Evolutionary conservation across 352 stramenopile species (phyloP), one percentile per base, ranked within the genome.

Genomic region (Phytophthora kernoviae): DNA sequence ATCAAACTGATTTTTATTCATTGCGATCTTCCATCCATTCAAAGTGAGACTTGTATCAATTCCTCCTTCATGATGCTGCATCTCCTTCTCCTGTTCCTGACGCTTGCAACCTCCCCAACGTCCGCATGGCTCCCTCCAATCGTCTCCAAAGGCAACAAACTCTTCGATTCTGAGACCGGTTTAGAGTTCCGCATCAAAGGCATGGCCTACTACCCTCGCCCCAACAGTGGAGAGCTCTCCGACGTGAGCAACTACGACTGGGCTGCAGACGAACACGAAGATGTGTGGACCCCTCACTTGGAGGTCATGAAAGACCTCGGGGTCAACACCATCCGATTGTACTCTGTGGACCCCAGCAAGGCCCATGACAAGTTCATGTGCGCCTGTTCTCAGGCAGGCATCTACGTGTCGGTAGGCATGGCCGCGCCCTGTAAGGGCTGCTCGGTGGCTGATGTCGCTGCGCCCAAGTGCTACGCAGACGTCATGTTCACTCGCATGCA

Each of bases 341-440:
- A 89, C 65, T 76, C 72, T 18, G 43, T 89, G 0, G 75, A 89
- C 47, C 79, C 79, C 34, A 63, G 62, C 53, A 71, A 75, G 43
- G 24, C 57, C 9, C 79, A 89, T 51, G 79, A 89, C 70, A 84
- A 87, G 61, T 89, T 89, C 64, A 89, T 89, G 79, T 87, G 79
- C 43, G 79, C 74, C 36, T 74, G 59, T 24, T 68, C 73, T 6
- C 52, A 85, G 15, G 66, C 67, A 11, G 78, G 79, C 8, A 88
- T 90, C 51, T 88, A 90, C 59, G 69, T 84, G 9, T 65, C 88
- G 21, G 45, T 90, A 1, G 80, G 76, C 20, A 70, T 90, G 36
- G 53, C 65, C 2, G 80, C 80, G 2, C 58, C 75, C 61, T 90
- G 81, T 42, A 58, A 81, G 50, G 59, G 64, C 24, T 69, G 81